These are phyloP conservation scores for Diplodia corticola DNA, from an alignment of 2,329 filamentous ascomycete species.

Conservation along the genomic window DNA sequence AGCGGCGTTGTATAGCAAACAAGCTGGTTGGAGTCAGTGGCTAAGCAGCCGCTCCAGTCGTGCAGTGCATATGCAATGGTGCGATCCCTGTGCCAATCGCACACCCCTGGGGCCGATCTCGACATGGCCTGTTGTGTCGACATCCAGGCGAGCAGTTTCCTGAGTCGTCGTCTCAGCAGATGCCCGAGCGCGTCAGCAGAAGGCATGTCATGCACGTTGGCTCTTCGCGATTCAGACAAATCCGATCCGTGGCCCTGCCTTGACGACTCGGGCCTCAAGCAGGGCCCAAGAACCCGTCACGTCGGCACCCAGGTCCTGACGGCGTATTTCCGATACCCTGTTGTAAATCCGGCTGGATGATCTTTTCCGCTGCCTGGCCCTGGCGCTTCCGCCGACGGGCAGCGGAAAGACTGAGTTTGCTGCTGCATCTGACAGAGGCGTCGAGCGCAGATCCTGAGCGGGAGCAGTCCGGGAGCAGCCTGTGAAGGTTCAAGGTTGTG, in stretches of 20 bases:
- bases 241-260: not conserved
- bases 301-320: not conserved
- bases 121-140: not conserved
- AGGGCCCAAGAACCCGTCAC: not conserved
- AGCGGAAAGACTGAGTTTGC: not conserved
- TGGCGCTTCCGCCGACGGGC: not conserved
- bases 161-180: not conserved
- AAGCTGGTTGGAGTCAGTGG: not conserved
- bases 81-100: constrained; percentile 12
- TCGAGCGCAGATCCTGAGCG: too few species aligned
- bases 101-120: constrained; percentile 8
- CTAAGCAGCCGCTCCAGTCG: not conserved
- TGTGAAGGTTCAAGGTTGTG: not conserved
- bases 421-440: too few species aligned
- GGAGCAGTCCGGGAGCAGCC: too few species aligned
- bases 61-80: not conserved
- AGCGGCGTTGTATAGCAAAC: not conserved
- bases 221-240: not conserved
- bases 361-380: not conserved
- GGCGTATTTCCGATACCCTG: not conserved
- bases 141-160: not conserved
- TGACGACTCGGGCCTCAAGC: not conserved
- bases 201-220: not conserved
- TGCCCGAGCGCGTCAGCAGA: not conserved
- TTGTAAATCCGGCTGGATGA: not conserved